phyloP scores from a whole-genome alignment of 805 yeast species.

The Wickerhamomyces silvicola region DNA sequence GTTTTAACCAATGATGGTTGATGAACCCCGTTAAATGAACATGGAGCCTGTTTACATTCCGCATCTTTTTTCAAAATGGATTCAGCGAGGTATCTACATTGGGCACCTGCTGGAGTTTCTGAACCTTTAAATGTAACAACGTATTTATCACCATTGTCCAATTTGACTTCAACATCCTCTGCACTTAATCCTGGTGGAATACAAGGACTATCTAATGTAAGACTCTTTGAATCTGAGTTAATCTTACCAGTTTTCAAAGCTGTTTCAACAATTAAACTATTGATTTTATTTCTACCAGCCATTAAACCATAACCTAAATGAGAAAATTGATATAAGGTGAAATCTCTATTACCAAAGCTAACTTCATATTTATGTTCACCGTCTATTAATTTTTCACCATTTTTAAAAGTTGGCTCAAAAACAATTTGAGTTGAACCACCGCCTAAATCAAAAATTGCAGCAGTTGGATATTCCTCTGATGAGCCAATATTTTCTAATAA shows the following conservation, averaged over 20 bases:
- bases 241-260: slow-evolving; percentile 37
- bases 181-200: slow-evolving; percentile 70
- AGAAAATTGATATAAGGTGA: slow-evolving; percentile 83
- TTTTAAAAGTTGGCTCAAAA: slow-evolving; percentile 78
- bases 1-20: slow-evolving; percentile 86
- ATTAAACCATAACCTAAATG: slow-evolving; percentile 94
- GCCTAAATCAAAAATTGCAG: slow-evolving; percentile 96
- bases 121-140: slow-evolving; percentile 64
- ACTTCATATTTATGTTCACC: slow-evolving; percentile 86
- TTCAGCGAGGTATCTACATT: slow-evolving; percentile 85
- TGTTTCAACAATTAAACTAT: slow-evolving; percentile 52
- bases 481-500: slow-evolving; percentile 89
- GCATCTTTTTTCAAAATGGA: slow-evolving; percentile 74
- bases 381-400: slow-evolving; percentile 58
- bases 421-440: slow-evolving; percentile 99
- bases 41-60: slow-evolving; percentile 68
- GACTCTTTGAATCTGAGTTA: slow-evolving; percentile 33
- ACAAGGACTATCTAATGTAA: slow-evolving; percentile 71
- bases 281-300: slow-evolving; percentile 85
- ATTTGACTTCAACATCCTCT: slow-evolving; percentile 53
- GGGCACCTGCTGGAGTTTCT: slow-evolving; percentile 58
- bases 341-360: slow-evolving; percentile 74
- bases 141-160: slow-evolving; percentile 40
- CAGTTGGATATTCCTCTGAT: slow-evolving; percentile 68
- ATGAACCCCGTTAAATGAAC: slow-evolving; percentile 95